Percentiles rank a stretch among this genome's conserved stretches.
Evolutionary conservation across 208 protist species (phyloP).

Genomic region (Jaenimonas drosophilae): DNA sequence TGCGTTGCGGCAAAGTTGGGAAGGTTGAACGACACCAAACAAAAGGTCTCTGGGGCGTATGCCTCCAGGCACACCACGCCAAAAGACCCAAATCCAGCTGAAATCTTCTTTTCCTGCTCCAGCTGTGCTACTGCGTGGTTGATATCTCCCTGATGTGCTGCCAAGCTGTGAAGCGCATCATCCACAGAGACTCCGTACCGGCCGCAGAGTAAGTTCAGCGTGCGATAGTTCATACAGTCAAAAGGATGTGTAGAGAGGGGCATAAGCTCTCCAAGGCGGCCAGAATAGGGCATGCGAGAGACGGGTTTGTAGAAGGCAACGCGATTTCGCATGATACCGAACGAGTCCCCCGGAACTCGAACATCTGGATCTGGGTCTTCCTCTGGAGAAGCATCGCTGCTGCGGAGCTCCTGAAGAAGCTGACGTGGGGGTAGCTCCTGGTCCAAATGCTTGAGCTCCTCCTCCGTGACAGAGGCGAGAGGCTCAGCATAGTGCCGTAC

Average conservation of each 20-base stretch:
- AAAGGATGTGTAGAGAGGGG: conserved; percentile 45
- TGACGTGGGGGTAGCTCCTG: conserved; percentile 64
- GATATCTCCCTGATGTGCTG: conserved; percentile 40
- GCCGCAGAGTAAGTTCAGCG: conserved; percentile 40
- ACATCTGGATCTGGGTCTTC: conserved; percentile 9
- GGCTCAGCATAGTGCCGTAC: background rate
- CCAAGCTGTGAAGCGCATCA: conserved; percentile 40
- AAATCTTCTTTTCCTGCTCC: conserved; percentile 29
- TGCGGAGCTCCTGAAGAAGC: conserved; percentile 40
- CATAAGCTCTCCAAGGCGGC: conserved; percentile 49
- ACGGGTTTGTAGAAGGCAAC: conserved; percentile 74
- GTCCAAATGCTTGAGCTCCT: conserved; percentile 52
- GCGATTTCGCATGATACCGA: conserved; percentile 83
- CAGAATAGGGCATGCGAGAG: conserved; percentile 16
- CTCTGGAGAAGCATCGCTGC: conserved; percentile 16
- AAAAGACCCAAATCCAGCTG: conserved; percentile 45
- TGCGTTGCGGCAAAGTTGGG: conserved; percentile 47
- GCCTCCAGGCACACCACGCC: conserved; percentile 75
- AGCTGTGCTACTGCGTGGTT: conserved; percentile 55
- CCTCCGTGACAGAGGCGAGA: conserved; percentile 19
- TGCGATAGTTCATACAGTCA: conserved; percentile 40
- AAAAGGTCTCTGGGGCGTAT: conserved; percentile 83
- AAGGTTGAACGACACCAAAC: conserved; percentile 64
- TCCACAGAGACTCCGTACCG: conserved; percentile 41
- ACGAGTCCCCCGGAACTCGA: conserved; percentile 68